Base-by-base conservation (phyloP, 2,329 filamentous ascomycete genomes). In the Aspergillus sp. region DNA sequence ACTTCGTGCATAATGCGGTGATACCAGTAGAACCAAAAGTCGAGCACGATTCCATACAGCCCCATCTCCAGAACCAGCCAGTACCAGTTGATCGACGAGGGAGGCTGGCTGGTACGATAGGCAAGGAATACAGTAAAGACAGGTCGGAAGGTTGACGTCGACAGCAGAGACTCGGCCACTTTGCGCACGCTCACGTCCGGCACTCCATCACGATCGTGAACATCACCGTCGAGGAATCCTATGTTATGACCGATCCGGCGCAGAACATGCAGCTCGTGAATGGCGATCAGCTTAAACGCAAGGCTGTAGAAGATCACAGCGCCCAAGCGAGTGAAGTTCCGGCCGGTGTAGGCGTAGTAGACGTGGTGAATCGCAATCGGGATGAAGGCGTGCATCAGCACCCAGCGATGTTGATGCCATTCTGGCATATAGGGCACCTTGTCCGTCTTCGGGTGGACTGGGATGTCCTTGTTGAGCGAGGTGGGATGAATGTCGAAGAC, bases 151-250 rank as follows among this genome's bases (percentile, higher is more conserved):
- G 70, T 72, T 0, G 76, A 69, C 0, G 77, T 78, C 11, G 73
- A 72, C 30, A 75, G 41, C 1, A 80, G 70, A 0, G 76, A 77
- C 0, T 57, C 57, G 3, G 72, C 66, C 8, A 78, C 75, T 55
- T 77, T 76, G 13, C 23, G 54, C 2, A 78, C 76, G 9, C 74
- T 76, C 1, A 73, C 69, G 53, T 82, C 79, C 0, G 80, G 80
- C 6, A 82, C 74, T 3, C 77, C 75, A 54, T 82, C 79, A 17
- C 80, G 76, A 19, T 71, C 75, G 62, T 81, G 79, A 43, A 77
- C 74, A 61, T 82, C 79, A 13, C 80, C 80, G 60, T 82, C 80
- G 1, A 82, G 71, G 58, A 78, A 81, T 5, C 80, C 80, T 23
- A 74, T 69, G 0, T 56, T 62, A 51, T 80, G 77, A 0, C 76